A percentile compares a stretch with the other conserved stretches of the same genome.
Evolutionary conservation across 768 basidiomycete species (phyloP).

Genomic region (Russula abietina): DNA sequence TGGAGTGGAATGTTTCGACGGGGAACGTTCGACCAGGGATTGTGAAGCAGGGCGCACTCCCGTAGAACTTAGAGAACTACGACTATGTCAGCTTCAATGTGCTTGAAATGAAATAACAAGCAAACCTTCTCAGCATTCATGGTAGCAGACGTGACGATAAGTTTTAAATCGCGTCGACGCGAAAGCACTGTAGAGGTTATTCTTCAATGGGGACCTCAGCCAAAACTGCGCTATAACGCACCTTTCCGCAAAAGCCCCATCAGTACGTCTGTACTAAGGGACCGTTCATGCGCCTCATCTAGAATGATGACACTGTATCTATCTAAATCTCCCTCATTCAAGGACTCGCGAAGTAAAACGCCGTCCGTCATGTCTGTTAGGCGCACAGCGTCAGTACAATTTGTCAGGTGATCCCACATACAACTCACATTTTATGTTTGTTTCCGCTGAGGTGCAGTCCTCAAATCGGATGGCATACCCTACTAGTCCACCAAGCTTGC

Average conservation of each 20-base stretch:
- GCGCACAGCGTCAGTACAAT: not conserved
- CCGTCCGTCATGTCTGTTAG: conserved; percentile 94
- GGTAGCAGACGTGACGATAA: conserved; percentile 97
- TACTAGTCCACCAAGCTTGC: conserved; percentile 83
- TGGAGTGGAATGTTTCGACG: conserved; percentile 92
- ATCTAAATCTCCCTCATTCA: conserved; percentile 98
- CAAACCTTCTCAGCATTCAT: conserved; percentile 98
- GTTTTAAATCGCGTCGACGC: conserved; percentile 84
- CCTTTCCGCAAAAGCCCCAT: conserved; percentile 96
- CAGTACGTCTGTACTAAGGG: conserved; percentile 93
- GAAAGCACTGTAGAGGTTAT: conserved; percentile 51
- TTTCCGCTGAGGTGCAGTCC: conserved; percentile 90
- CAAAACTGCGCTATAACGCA: conserved; percentile 35
- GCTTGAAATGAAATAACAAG: no score
- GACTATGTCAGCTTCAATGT: not conserved
- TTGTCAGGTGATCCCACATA: not conserved
- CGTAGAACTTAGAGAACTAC: conserved; percentile 95
- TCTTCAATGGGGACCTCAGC: not conserved
- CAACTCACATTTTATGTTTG: conserved; percentile 89
- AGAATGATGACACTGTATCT: conserved; percentile 95
- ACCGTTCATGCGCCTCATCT: conserved; percentile 98
- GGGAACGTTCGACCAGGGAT: conserved; percentile 96
- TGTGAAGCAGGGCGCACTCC: conserved; percentile 89
- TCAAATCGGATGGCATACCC: conserved; percentile 99
- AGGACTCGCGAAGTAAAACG: conserved; percentile 93